A percentile compares a stretch with the other conserved stretches of the same genome.
phyloP scores from a whole-genome alignment of 495 filamentous ascomycete genomes.

The Neurospora sp. region DNA sequence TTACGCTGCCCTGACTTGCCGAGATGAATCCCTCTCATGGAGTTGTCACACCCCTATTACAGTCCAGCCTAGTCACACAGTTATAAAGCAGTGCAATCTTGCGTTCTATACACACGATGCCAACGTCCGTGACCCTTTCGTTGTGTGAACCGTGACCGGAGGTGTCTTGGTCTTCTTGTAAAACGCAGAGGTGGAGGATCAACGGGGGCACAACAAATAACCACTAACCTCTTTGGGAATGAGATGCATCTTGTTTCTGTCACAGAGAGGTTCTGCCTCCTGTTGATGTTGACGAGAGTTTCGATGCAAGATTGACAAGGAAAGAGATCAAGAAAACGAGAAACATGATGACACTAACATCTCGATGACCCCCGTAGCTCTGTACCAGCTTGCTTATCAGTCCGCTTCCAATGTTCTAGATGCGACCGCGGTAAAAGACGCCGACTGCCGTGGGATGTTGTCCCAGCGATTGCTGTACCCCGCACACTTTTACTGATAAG shows the following conservation, averaged over 20 bases:
- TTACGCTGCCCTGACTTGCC: not conserved
- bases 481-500: not conserved
- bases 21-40: not conserved
- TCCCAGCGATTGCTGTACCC: not conserved
- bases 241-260: constrained; percentile 56
- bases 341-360: not conserved
- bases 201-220: not conserved
- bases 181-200: not conserved
- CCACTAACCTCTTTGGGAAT: constrained; percentile 70
- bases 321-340: not conserved
- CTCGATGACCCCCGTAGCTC: not conserved
- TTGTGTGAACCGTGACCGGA: not conserved
- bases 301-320: not conserved
- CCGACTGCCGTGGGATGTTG: not conserved
- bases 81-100: not conserved
- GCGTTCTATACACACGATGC: not conserved
- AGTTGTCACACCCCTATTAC: not conserved
- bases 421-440: not conserved
- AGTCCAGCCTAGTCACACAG: not conserved
- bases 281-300: not conserved
- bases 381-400: not conserved
- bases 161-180: not conserved
- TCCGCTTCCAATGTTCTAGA: not conserved
- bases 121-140: not conserved
- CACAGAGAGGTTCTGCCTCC: not conserved